phyloP scores from a whole-genome alignment of 2,329 filamentous ascomycete genomes.

The Amylocarpus encephaloides region DNA sequence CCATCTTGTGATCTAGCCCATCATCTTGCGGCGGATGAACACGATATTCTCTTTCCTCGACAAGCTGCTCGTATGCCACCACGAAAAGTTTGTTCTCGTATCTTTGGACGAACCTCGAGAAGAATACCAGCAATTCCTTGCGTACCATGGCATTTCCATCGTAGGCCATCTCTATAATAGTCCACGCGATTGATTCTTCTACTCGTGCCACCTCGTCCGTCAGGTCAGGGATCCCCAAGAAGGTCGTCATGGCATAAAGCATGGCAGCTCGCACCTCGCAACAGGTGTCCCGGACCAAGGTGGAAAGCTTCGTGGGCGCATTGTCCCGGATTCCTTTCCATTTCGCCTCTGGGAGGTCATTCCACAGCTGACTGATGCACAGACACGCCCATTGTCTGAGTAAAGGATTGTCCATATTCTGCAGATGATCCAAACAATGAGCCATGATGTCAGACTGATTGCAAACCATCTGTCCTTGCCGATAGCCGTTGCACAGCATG shows the following conservation, averaged over 20 bases:
- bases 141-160: constrained; percentile 93
- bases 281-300: constrained; percentile 75
- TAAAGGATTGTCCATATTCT: constrained; percentile 80
- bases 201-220: constrained; percentile 86
- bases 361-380: constrained; percentile 92
- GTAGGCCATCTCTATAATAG: constrained; percentile 82
- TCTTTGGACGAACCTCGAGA: constrained; percentile 82
- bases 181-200: constrained; percentile 85
- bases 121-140: constrained; percentile 87
- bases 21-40: constrained; percentile 49
- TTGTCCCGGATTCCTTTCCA: constrained; percentile 90
- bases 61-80: constrained; percentile 81
- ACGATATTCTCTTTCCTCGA: constrained; percentile 72
- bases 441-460: constrained; percentile 86
- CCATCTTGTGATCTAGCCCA: constrained; percentile 53
- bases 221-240: constrained; percentile 86
- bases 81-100: constrained; percentile 92
- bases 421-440: constrained; percentile 76
- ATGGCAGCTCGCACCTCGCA: constrained; percentile 92
- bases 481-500: constrained; percentile 94
- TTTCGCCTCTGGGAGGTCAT: constrained; percentile 84
- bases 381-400: constrained; percentile 93
- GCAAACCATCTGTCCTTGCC: constrained; percentile 85
- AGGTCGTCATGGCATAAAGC: constrained; percentile 87
- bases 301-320: constrained; percentile 70